Evolutionary conservation across 257 asterid species (phyloP).

Genomic region (Przewalskia tangutica): DNA sequence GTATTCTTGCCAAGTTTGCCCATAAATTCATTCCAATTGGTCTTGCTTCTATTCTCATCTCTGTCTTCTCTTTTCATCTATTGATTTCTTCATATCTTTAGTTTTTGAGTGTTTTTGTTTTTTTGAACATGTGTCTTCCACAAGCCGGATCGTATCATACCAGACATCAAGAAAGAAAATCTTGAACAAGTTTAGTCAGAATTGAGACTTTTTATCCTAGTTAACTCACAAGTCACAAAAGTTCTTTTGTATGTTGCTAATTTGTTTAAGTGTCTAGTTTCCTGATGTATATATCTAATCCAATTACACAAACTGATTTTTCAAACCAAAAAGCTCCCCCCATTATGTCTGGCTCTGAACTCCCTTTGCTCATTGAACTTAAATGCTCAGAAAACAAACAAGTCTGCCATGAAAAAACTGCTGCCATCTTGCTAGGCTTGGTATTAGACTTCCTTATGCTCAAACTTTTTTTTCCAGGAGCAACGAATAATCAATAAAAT

Average conservation of each 20-base stretch:
- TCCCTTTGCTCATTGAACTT: background rate
- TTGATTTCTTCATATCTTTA: too few species aligned
- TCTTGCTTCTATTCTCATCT: too few species aligned
- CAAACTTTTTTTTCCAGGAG: background rate
- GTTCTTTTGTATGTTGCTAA: background rate
- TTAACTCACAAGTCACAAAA: background rate
- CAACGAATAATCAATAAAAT: background rate
- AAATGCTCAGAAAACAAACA: background rate
- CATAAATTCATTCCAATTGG: too few species aligned
- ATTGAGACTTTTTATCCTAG: background rate
- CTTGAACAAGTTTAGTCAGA: background rate
- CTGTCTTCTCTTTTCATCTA: too few species aligned
- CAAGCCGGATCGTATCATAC: too few species aligned
- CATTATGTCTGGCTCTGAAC: background rate
- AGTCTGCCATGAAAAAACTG: background rate
- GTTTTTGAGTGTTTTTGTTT: too few species aligned
- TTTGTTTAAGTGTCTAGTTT: background rate
- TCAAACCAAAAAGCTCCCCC: background rate
- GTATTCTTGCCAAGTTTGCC: too few species aligned
- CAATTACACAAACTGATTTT: background rate
- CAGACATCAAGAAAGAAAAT: too few species aligned
- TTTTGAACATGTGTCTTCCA: too few species aligned
- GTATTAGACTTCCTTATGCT: background rate
- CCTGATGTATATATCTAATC: background rate
- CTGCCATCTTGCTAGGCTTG: background rate